These are phyloP conservation scores for Dillenia suffruticosa DNA, from an alignment of 164 flowering plant genomes.

Conservation along the genomic window DNA sequence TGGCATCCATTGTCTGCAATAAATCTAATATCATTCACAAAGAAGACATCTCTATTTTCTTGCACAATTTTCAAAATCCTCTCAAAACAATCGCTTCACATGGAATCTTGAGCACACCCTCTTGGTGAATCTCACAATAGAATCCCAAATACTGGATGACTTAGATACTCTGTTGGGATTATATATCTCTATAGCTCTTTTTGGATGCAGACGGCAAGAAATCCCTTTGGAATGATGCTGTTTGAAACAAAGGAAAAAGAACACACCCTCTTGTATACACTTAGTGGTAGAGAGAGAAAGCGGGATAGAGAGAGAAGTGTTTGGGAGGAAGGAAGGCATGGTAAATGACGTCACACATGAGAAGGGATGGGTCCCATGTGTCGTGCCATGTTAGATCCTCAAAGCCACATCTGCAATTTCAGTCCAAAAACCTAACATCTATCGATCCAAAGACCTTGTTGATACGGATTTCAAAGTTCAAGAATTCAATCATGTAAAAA, in stretches of 20 bases:
- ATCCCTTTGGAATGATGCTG: slow-evolving; percentile 63
- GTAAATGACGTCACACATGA: too few relatives aligned
- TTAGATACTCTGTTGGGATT: slow-evolving; percentile 67
- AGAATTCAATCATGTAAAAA: too few relatives aligned
- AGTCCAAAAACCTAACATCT: too few relatives aligned
- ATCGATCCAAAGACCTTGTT: too few relatives aligned
- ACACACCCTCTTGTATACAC: not conserved
- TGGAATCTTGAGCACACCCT: slow-evolving; percentile 75
- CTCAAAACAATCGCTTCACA: slow-evolving; percentile 64
- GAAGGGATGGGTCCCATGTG: too few relatives aligned
- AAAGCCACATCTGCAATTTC: too few relatives aligned
- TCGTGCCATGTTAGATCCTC: too few relatives aligned
- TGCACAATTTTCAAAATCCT: slow-evolving; percentile 59
- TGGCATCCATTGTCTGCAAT: slow-evolving; percentile 17
- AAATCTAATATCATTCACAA: slow-evolving; percentile 26
- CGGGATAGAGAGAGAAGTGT: too few relatives aligned
- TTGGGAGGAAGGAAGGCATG: too few relatives aligned
- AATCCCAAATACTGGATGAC: slow-evolving; percentile 55
- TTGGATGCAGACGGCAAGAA: slow-evolving; percentile 75
- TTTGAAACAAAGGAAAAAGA: slow-evolving; percentile 4
- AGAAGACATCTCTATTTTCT: slow-evolving; percentile 39
- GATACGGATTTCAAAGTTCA: too few relatives aligned
- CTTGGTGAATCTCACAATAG: slow-evolving; percentile 66
- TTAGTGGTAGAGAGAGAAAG: too few relatives aligned
- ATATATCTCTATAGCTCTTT: slow-evolving; percentile 58